Evolutionary conservation across 2,329 filamentous ascomycete genomes (phyloP).

Genomic region (Botrytis fabae): DNA sequence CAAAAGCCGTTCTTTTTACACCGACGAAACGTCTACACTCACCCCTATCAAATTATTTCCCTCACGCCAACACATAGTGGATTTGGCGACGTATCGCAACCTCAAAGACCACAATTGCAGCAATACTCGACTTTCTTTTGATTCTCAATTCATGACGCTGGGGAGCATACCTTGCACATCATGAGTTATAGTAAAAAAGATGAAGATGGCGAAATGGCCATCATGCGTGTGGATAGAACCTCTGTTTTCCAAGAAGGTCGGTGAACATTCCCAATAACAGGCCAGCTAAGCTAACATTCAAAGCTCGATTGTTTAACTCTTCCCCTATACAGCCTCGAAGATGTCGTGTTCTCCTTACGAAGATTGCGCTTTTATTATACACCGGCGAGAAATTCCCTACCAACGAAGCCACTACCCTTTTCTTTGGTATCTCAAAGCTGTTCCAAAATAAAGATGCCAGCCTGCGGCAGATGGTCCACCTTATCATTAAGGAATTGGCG

Average conservation of each 20-base stretch:
- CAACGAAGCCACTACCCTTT: constrained; percentile 95
- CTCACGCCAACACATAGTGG: constrained; percentile 23
- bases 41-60: constrained; percentile 7
- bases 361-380: constrained; percentile 94
- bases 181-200: constrained; percentile 99
- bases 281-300: constrained; percentile 43
- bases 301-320: constrained; percentile 95
- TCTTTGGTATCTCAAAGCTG: constrained; percentile 98
- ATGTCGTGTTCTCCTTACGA: constrained; percentile 96
- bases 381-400: constrained; percentile 96
- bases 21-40: neutral
- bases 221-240: constrained; percentile 97
- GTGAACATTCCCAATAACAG: constrained; percentile 37
- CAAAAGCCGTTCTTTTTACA: neutral
- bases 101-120: constrained; percentile 22
- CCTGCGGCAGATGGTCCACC: constrained; percentile 97
- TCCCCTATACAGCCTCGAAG: constrained; percentile 94
- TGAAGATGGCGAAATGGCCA: constrained; percentile 89
- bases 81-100: constrained; percentile 39
- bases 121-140: constrained; percentile 29
- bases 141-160: constrained; percentile 42
- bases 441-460: constrained; percentile 99
- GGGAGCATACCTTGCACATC: constrained; percentile 44
- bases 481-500: constrained; percentile 96
- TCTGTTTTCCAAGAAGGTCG: constrained; percentile 98